A percentile compares a stretch with the other conserved stretches of the same genome.
Conservation (phyloP, 1,139 yeast genomes). For the Petasospora fabianii region DNA sequence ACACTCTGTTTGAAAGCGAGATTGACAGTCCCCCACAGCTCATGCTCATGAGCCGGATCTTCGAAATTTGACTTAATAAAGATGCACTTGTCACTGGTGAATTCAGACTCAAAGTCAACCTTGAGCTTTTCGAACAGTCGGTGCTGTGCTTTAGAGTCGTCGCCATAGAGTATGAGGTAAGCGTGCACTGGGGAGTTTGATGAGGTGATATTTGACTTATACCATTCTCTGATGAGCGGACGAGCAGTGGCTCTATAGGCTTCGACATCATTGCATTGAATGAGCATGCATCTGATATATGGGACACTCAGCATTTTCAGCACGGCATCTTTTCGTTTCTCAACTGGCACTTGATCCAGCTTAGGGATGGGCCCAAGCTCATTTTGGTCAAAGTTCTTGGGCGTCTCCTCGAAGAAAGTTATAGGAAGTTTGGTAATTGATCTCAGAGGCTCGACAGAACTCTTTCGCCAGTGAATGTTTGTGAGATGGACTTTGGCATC, state of each 20-base stretch:
- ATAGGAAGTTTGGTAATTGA: constrained; percentile 66
- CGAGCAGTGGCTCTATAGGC: constrained; percentile 75
- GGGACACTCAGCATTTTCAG: constrained; percentile 35
- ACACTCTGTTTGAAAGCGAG: constrained; percentile 49
- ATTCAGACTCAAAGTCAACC: constrained; percentile 53
- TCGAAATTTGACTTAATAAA: constrained; percentile 40
- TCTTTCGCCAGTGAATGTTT: constrained; percentile 75
- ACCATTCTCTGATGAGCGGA: constrained; percentile 82
- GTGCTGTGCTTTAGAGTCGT: constrained; percentile 44
- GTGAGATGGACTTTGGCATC: constrained; percentile 57
- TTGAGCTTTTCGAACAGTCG: constrained; percentile 63
- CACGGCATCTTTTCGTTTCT: constrained; percentile 3
- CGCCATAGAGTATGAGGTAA: constrained; percentile 55
- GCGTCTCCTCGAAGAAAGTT: constrained; percentile 58
- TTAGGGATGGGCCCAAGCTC: not conserved
- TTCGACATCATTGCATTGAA: constrained; percentile 64
- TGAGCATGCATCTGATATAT: constrained; percentile 64
- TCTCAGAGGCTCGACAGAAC: constrained; percentile 52
- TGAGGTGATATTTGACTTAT: constrained; percentile 44
- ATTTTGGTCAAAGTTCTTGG: constrained; percentile 34
- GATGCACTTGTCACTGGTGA: constrained; percentile 27
- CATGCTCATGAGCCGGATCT: constrained; percentile 38
- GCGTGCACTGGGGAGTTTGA: constrained; percentile 55
- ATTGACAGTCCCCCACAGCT: constrained; percentile 47
- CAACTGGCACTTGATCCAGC: not conserved